Evolutionary conservation across 768 basidiomycete species (phyloP), one percentile per base, ranked within the genome.

Genomic region (Lentinula aciculospora): DNA sequence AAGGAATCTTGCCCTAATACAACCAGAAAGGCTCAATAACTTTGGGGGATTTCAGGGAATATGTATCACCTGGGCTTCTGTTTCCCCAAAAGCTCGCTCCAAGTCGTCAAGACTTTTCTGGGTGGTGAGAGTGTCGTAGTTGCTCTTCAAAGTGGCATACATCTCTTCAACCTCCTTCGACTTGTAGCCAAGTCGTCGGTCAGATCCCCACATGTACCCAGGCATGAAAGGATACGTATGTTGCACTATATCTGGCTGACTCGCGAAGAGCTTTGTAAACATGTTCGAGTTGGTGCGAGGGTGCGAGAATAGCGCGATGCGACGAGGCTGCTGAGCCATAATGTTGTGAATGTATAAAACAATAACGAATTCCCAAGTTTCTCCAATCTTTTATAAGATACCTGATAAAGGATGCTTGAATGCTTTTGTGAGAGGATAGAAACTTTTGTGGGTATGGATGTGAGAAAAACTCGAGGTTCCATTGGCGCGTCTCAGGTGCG

Each of bases 281-380:
- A 54, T 34, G 25, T 54, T 54, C 15, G 53, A 40, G 25, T 44
- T 54, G 37, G 53, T 54, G 9, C 53, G 53, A 54, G 53, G 53
- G 23, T 54, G 53, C 1, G 37, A 39, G 23, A 54, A 28, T n/a
- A 54, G 28, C 15, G 49, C 49, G 21, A 50, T 50, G 19, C 49
- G 49, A 46, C 21, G 45, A 13, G 45, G 45, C 29, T 50, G 49
- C n/a, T 17, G 6, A 19, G 29, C 21, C 49, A 50, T 50, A 5
- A 10, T 48, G 42, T 44, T 44, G n/a, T n/a, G n/a, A n/a, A n/a
- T n/a, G n/a, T n/a, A n/a, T 23, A 21, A 12, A 23, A 6, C 42
- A n/a, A 44, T 9, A 23, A 12, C 6, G 21, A 7, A 23, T 21
- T 9, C 7, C 23, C 9, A 2, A n/a, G 21, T 44, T 19, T 44